Base-by-base conservation (phyloP, 108 stramenopile genomes). In the Cyclostephanos invisitatus region DNA sequence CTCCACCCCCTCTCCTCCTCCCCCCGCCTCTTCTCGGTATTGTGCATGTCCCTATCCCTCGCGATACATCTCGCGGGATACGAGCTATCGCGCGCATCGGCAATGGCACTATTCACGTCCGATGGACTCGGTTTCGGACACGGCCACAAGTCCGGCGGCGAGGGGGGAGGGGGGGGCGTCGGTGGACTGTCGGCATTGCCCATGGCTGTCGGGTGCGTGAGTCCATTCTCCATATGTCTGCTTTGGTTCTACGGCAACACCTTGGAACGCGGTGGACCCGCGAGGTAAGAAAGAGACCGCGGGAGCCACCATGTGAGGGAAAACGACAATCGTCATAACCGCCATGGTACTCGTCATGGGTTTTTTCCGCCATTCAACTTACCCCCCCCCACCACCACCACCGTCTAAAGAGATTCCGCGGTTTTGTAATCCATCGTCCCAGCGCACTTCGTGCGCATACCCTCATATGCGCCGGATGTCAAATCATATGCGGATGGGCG, bases 1-100 rank as follows among this genome's bases (percentile, higher is more conserved):
- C 4, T 32, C 4, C 4, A 2, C 29, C 15, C 35, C 48, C 18
- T 36, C 12, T 14, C 42, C 11, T 58, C 22, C 24, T 59, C 68
- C 18, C 61, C 48, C 40, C 75, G 75, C 5, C 47, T 48, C 17
- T 22, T 47, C 58, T 25, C 75, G 22, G 67, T 69, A 9, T 8
- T 69, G 11, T 36, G n/a, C 17, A 76, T 76, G 75, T 55, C 75
- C 12, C 29, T 82, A 5, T 88, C 90, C 44, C 89, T 91, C 67
- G 82, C 88, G 0, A 68, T 91, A 8, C 91, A 95, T 75, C 88
- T 92, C 67, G 86, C 84, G 22, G 91, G 89, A 7, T 95, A 95
- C 61, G 91, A 92, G 69, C 87, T 92, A 58, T 82, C 88, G 28
- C 89, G 94, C 15, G 84, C 77, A 12, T 64, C 87, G 6, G 86